These are phyloP conservation scores for Protomyces lactucae-debilis DNA, from an alignment of 1,139 yeast genomes.

Conservation along the genomic window DNA sequence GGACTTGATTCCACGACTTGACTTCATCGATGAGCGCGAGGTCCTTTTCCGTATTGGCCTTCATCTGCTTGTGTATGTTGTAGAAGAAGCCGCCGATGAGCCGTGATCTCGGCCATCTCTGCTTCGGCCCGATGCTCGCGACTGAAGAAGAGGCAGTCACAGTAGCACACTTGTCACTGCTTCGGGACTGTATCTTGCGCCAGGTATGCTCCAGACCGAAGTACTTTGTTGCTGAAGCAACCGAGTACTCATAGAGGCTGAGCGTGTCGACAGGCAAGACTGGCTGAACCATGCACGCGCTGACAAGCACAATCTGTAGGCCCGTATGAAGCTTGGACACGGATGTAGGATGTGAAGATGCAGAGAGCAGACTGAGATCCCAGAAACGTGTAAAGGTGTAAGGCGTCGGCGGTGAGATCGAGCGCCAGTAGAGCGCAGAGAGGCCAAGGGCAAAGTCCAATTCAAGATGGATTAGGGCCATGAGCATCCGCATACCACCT, in stretches of 20 bases:
- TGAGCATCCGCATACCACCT: conserved; percentile 54
- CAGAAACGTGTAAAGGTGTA: conserved; percentile 66
- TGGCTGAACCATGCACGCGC: conserved; percentile 36
- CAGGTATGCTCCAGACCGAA: conserved; percentile 77
- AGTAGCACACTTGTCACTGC: not conserved
- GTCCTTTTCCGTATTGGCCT: not conserved
- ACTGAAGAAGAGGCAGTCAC: not conserved
- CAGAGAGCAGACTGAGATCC: conserved; percentile 76
- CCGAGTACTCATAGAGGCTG: conserved; percentile 50
- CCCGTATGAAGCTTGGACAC: conserved; percentile 79
- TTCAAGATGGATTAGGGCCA: conserved; percentile 75
- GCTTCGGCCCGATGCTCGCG: not conserved
- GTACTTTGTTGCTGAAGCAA: conserved; percentile 68
- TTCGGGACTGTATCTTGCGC: conserved; percentile 55
- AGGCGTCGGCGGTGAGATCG: conserved; percentile 68
- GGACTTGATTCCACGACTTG: not conserved
- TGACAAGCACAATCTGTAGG: conserved; percentile 86
- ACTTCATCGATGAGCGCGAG: not conserved
- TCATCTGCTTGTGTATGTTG: not conserved
- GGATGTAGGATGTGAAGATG: conserved; percentile 83
- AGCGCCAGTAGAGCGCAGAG: conserved; percentile 72
- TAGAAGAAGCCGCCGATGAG: too few species aligned
- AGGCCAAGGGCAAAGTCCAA: conserved; percentile 72
- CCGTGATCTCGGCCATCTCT: not conserved
- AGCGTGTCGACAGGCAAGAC: conserved; percentile 1